A percentile compares a stretch with the other conserved stretches of the same genome.
These are phyloP conservation scores for Trichomonascaceae sp. DNA, from an alignment of 1,139 yeast genomes.

Conservation along the genomic window DNA sequence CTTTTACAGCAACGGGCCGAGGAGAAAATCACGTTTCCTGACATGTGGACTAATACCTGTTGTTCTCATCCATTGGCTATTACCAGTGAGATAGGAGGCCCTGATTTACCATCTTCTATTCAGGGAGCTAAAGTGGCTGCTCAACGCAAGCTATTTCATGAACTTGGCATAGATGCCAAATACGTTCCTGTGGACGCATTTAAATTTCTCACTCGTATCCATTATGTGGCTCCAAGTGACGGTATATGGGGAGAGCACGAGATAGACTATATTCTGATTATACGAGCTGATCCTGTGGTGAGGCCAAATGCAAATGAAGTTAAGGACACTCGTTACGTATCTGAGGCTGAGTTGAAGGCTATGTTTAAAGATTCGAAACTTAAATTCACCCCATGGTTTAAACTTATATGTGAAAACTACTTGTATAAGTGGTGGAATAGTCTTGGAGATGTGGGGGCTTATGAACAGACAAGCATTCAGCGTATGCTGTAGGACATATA, in stretches of 20 bases:
- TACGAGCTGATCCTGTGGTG: slow-evolving; percentile 51
- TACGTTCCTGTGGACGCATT: slow-evolving; percentile 63
- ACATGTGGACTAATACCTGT: slow-evolving; percentile 98
- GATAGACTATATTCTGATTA: slow-evolving; percentile 86
- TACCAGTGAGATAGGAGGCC: slow-evolving; percentile 63
- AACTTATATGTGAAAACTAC: slow-evolving; percentile 84
- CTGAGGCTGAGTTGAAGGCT: slow-evolving; percentile 53
- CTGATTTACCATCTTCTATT: slow-evolving; percentile 51
- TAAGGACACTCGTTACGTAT: slow-evolving; percentile 70
- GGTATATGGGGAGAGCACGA: slow-evolving; percentile 98
- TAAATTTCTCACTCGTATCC: slow-evolving; percentile 85
- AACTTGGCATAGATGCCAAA: slow-evolving; percentile 68
- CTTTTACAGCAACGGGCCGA: slow-evolving; percentile 91
- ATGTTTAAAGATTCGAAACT: slow-evolving; percentile 65
- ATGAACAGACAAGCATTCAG: slow-evolving; percentile 3
- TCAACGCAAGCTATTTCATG: slow-evolving; percentile 85
- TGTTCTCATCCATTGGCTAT: slow-evolving; percentile 95
- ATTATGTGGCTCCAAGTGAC: slow-evolving; percentile 79
- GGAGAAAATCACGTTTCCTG: slow-evolving; percentile 93
- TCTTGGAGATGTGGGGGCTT: slow-evolving; percentile 40
- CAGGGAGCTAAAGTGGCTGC: slow-evolving; percentile 85
- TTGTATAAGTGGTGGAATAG: slow-evolving; percentile 92
- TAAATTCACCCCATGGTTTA: slow-evolving; percentile 96
- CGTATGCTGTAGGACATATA: slow-evolving; percentile 4
- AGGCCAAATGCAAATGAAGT: slow-evolving; percentile 70